Conservation (phyloP, 345 rosid genomes). For the Sonneratia caseolaris region DNA sequence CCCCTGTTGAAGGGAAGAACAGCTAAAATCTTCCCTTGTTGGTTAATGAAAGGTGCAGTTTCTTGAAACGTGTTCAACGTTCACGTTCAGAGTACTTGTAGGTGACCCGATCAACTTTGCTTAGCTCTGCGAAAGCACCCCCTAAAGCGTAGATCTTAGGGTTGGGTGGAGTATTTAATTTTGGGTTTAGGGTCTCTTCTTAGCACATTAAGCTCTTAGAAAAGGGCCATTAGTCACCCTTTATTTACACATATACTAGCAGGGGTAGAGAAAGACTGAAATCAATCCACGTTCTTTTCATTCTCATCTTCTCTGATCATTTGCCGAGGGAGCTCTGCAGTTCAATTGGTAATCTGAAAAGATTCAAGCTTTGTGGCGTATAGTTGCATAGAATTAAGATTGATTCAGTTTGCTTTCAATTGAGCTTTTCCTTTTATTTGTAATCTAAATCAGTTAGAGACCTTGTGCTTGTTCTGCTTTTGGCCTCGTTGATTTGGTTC, state of each 20-base stretch:
- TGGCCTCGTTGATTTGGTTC: neutral
- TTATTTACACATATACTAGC: neutral
- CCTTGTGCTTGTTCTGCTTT: neutral
- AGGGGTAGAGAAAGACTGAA: neutral
- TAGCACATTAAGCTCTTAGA: neutral
- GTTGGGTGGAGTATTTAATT: conserved; percentile 11
- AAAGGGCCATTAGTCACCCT: neutral
- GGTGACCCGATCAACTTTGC: conserved; percentile 14
- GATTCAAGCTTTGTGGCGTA: neutral
- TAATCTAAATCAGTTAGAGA: too few relatives aligned
- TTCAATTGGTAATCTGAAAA: neutral
- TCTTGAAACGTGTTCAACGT: conserved; percentile 22
- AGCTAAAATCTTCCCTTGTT: conserved; percentile 14
- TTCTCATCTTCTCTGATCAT: neutral
- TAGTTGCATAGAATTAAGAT: neutral
- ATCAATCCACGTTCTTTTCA: neutral
- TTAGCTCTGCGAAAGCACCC: conserved; percentile 13
- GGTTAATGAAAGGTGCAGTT: conserved; percentile 11
- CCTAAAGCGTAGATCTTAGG: conserved; percentile 10
- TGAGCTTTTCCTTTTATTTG: neutral
- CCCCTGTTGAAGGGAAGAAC: conserved; percentile 5
- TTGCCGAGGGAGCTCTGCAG: neutral
- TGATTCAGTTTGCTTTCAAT: neutral
- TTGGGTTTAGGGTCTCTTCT: neutral
- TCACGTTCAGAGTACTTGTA: conserved; percentile 4